Base-by-base conservation (phyloP, 2,329 filamentous ascomycete species). In the Monilinia fructigena region DNA sequence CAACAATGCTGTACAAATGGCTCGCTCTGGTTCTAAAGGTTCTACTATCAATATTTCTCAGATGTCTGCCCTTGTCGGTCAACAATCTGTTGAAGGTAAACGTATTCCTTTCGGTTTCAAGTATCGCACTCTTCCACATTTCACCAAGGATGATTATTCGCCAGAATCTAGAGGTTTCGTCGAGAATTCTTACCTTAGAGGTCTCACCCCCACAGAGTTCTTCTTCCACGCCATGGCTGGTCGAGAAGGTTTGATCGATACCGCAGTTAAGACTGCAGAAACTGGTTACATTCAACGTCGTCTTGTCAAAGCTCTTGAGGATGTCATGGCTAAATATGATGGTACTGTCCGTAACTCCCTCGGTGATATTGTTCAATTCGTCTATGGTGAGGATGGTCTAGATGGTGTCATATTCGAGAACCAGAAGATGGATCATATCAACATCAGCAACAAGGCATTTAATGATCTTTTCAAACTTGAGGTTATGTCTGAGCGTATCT, bases 171-270 rank as follows among this genome's bases (percentile, higher is more conserved):
- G 95, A 81, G 95, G 95, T 53, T 99, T 99, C 76, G 95, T 99
- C 26, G 95, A 99, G 79, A 99, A 99, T 80, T 99, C 95, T 0
- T 99, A 99, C 74, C 86, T 99, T 16, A 91, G 95, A 82, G 95
- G 95, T 66, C 82, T 99, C 67, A 99, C 96, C 0, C 95, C 95
- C 0, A 89, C 91, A 0, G 95, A 99, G 74, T 99, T 99, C 81
- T 99, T 97, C 82, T 99, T 99, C 85, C 95, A 99, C 85, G 95
- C 95, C 76, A 99, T 99, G 95, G 95, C 95, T 83, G 95, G 95
- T 92, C 89, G 95, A 82, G 95, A 99, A 81, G 95, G 95, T 96
- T 85, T 99, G 65, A 99, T 99, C 74, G 95, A 99, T 85, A 99
- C 95, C 63, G 95, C 95, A 72, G 96, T 99, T 80, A 99, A 99